A percentile compares a stretch with the other conserved stretches of the same genome.
Conservation (phyloP, 2,329 filamentous ascomycete species). For the Aspergillus tubingensis region DNA sequence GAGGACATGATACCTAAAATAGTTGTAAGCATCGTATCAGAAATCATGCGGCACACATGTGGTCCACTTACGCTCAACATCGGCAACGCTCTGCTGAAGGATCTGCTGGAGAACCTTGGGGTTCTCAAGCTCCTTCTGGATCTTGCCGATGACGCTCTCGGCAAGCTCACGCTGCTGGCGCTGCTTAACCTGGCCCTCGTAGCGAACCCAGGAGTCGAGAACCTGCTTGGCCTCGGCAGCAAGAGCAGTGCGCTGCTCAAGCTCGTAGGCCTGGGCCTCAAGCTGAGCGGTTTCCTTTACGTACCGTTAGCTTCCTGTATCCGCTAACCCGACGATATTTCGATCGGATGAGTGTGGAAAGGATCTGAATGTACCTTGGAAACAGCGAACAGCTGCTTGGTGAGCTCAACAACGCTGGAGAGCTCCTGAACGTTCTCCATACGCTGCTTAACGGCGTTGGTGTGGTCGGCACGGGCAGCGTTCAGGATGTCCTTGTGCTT, state of each 20-base stretch:
- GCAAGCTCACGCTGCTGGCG: slow-evolving; percentile 97
- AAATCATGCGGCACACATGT: not conserved
- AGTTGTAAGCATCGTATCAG: not conserved
- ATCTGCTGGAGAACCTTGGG: slow-evolving; percentile 97
- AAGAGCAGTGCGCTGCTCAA: slow-evolving; percentile 93
- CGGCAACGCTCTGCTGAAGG: slow-evolving; percentile 90
- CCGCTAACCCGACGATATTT: not conserved
- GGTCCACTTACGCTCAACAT: slow-evolving; percentile 81
- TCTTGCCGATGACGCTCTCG: slow-evolving; percentile 91
- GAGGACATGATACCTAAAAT: slow-evolving; percentile 40
- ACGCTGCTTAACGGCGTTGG: slow-evolving; percentile 88
- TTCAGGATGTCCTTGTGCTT: slow-evolving; percentile 97
- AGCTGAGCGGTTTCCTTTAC: slow-evolving; percentile 89
- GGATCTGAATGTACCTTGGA: slow-evolving; percentile 75
- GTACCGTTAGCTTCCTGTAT: slow-evolving; percentile 12
- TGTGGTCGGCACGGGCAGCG: slow-evolving; percentile 90
- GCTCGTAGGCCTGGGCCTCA: slow-evolving; percentile 93
- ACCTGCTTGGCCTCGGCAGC: slow-evolving; percentile 92
- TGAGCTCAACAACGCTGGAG: slow-evolving; percentile 90
- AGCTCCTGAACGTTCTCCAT: slow-evolving; percentile 96
- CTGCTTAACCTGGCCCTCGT: slow-evolving; percentile 98
- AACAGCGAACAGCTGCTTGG: slow-evolving; percentile 94
- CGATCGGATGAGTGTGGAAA: not conserved
- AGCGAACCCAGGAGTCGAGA: slow-evolving; percentile 97
- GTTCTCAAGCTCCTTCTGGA: slow-evolving; percentile 97